Conservation (phyloP, 192 early-diverging fungal species). For the Paraglomus occultum region DNA sequence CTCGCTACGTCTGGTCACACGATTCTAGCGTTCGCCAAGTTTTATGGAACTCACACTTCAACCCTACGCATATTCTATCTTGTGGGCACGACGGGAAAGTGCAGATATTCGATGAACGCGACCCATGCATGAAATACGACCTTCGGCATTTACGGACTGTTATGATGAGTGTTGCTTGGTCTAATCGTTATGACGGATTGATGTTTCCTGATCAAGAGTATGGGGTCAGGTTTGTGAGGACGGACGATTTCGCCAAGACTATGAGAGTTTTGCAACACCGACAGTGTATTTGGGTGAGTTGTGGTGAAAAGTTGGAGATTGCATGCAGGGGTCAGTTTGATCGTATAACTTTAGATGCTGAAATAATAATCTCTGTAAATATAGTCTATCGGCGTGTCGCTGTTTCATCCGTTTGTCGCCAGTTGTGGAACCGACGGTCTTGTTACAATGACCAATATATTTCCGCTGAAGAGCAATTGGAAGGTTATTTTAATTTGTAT, state of each 20-base stretch:
- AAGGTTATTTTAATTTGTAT: no score
- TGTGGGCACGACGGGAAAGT: slow-evolving; percentile 29
- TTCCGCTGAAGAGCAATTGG: slow-evolving; percentile 11
- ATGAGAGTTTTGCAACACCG: slow-evolving; percentile 21
- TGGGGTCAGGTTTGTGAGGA: slow-evolving; percentile 19
- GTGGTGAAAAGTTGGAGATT: background rate
- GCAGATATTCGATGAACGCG: slow-evolving; percentile 24
- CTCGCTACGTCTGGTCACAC: slow-evolving; percentile 10
- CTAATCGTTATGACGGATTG: slow-evolving; percentile 20
- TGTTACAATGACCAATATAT: slow-evolving; percentile 27
- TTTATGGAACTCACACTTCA: slow-evolving; percentile 15
- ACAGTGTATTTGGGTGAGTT: slow-evolving; percentile 14
- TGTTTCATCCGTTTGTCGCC: slow-evolving; percentile 28
- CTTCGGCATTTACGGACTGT: slow-evolving; percentile 15
- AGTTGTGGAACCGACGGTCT: slow-evolving; percentile 24
- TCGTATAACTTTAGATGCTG: background rate
- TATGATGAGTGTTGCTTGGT: slow-evolving; percentile 17
- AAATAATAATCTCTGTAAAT: background rate
- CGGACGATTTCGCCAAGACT: slow-evolving; percentile 28
- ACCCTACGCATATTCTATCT: slow-evolving; percentile 26
- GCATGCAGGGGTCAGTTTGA: no score
- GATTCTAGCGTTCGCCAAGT: slow-evolving; percentile 25
- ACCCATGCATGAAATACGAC: slow-evolving; percentile 26
- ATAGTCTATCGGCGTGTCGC: slow-evolving; percentile 15
- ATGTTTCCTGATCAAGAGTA: slow-evolving; percentile 25